phyloP scores from a whole-genome alignment of 768 basidiomycete genomes.

The Naganishia friedmannii region DNA sequence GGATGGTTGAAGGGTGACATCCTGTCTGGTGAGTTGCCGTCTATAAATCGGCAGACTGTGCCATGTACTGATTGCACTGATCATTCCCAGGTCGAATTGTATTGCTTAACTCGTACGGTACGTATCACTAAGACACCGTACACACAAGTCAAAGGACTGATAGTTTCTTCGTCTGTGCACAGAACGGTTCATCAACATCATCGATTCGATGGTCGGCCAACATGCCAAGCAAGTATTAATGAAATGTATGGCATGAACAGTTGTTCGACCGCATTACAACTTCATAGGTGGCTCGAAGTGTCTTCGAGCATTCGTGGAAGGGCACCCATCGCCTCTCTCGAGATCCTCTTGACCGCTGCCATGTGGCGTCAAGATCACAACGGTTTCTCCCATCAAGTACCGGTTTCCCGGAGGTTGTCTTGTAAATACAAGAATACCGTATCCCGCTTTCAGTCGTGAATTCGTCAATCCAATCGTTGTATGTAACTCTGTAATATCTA shows the following conservation, averaged over 20 bases:
- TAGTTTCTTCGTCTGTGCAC: neutral
- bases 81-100: slow-evolving; percentile 18
- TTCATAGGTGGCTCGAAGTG: slow-evolving; percentile 30
- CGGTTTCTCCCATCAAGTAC: slow-evolving; percentile 34
- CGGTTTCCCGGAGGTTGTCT: too few relatives aligned
- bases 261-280: neutral
- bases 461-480: too few relatives aligned
- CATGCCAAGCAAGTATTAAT: slow-evolving; percentile 24
- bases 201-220: slow-evolving; percentile 34
- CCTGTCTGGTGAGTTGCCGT: slow-evolving; percentile 9
- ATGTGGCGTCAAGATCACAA: slow-evolving; percentile 34
- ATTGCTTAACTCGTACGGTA: slow-evolving; percentile 31
- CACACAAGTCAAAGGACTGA: neutral
- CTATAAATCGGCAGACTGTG: neutral
- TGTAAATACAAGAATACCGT: too few relatives aligned
- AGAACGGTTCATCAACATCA: slow-evolving; percentile 34
- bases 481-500: too few relatives aligned
- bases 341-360: slow-evolving; percentile 33
- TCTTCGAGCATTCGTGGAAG: slow-evolving; percentile 28
- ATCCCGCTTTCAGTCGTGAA: too few relatives aligned
- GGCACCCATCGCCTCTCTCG: slow-evolving; percentile 23
- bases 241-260: neutral
- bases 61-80: neutral
- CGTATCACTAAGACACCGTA: neutral
- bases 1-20: slow-evolving; percentile 31